Evolutionary conservation across 148 eudicot species (phyloP), one percentile per base, ranked within the genome.

Genomic region (Camellia lanceoleosa): DNA sequence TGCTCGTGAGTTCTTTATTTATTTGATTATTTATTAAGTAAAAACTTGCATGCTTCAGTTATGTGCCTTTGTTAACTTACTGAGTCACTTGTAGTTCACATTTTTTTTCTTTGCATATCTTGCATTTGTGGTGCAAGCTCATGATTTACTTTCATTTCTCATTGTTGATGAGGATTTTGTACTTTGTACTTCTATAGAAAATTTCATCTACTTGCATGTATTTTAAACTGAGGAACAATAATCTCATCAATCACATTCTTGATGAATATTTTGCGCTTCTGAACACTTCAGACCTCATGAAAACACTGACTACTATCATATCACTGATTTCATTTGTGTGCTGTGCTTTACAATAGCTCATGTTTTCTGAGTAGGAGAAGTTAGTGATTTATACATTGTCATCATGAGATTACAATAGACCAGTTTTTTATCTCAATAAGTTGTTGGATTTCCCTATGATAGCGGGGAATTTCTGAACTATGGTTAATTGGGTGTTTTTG

Each of bases 1-100:
- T 82, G 95, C 94, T 66, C 85, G 99, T 95, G 87, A 89, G 92
- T 85, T 47, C 58, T 71, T 76, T 51, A 68, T 68, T 81, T 44
- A 15, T 75, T 75, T n/a, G 44, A 65, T 46, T 51, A 43, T 67
- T 63, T 30, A 44, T 4, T 49, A 46, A 18, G 58, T 15, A 68
- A 74, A 68, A 74, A 14, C 19, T 54, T 68, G 6, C 55, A n/a
- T 23, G 59, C 47, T 77, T 77, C 46, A 14, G 13, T 60, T 59
- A 46, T 0, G 15, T 23, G 49, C 46, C 70, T 76, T 20, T 7
- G 18, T 42, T 60, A 18, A 12, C 15, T 14, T 14, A 58, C 47
- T 59, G 49, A 9, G 14, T 16, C 73, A 7, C 71, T 47, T 68
- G 49, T 51, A 74, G n/a, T 73, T 65, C 49, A 55, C 44, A 44